phyloP scores from a whole-genome alignment of 768 basidiomycete species.

The Hypsizygus marmoreus region DNA sequence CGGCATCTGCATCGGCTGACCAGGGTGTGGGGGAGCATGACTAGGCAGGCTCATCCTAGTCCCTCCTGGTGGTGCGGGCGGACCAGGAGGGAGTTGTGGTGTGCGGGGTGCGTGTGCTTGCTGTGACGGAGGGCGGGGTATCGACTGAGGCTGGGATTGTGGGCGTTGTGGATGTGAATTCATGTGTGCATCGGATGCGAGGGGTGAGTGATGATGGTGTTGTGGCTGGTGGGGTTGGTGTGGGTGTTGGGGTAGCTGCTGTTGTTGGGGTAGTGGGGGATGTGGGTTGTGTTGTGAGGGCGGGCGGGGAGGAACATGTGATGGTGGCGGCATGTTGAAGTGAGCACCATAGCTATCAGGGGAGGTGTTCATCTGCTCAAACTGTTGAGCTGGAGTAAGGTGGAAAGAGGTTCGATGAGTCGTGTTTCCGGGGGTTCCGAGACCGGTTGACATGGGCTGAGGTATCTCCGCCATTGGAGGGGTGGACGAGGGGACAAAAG shows the following conservation, averaged over 20 bases:
- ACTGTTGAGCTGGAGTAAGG: conserved; percentile 65
- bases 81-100: conserved; percentile 13
- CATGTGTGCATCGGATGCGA: conserved; percentile 43
- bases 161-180: conserved; percentile 51
- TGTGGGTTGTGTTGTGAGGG: conserved; percentile 42
- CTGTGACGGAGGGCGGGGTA: conserved; percentile 15
- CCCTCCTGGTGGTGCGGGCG: conserved; percentile 4
- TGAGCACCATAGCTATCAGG: conserved; percentile 30
- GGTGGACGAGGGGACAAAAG: conserved; percentile 48
- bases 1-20: conserved; percentile 23
- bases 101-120: conserved; percentile 19
- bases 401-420: conserved; percentile 46
- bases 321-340: conserved; percentile 35
- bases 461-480: conserved; percentile 52
- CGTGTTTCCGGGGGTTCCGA: conserved; percentile 40
- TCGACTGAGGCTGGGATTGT: conserved; percentile 49
- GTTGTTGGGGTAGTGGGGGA: conserved; percentile 30
- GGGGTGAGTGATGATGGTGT: conserved; percentile 45
- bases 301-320: conserved; percentile 40
- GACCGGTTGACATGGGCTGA: conserved; percentile 38
- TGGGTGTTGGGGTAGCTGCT: conserved; percentile 27
- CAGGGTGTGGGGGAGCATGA: conserved; percentile 13
- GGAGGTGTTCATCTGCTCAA: conserved; percentile 51
- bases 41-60: conserved; percentile 14
- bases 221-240: conserved; percentile 14